These are phyloP conservation scores for Seminavis robusta DNA, from an alignment of 108 stramenopile genomes.

Conservation along the genomic window DNA sequence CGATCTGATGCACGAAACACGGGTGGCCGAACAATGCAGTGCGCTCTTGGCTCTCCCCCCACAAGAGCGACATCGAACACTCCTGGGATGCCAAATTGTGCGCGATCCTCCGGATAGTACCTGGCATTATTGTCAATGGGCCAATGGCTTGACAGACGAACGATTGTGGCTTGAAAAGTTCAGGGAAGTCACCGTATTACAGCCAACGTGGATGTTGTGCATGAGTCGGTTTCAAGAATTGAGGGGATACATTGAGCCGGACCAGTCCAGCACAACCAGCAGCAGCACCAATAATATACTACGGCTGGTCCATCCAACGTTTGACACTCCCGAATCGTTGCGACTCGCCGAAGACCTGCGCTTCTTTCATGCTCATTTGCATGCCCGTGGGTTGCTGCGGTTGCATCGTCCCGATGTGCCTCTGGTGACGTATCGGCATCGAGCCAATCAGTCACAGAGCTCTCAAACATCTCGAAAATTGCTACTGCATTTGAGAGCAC, in stretches of 20 bases:
- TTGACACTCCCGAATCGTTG: conserved; percentile 38
- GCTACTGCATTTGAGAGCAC: conserved; percentile 62
- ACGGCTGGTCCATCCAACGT: conserved; percentile 36
- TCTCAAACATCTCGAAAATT: conserved; percentile 75
- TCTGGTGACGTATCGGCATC: conserved; percentile 82
- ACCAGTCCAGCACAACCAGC: neutral
- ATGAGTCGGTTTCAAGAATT: conserved; percentile 45
- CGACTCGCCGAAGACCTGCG: conserved; percentile 86
- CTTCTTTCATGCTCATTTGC: conserved; percentile 81
- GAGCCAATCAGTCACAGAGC: conserved; percentile 67
- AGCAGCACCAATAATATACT: neutral
- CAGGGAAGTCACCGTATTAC: conserved; percentile 85
- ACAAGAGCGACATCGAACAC: conserved; percentile 23
- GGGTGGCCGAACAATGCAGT: conserved; percentile 65
- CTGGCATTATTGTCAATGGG: conserved; percentile 88
- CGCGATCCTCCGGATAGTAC: conserved; percentile 80
- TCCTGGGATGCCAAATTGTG: conserved; percentile 81
- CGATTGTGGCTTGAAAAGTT: conserved; percentile 72
- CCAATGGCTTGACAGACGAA: conserved; percentile 72
- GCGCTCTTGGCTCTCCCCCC: conserved; percentile 39
- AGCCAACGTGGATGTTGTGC: conserved; percentile 87
- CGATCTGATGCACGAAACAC: conserved; percentile 72
- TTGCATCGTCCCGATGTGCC: conserved; percentile 45
- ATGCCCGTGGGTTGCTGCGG: conserved; percentile 40
- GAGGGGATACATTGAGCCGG: conserved; percentile 73